Conservation (phyloP, 108 stramenopile species). For the Skeletonema costatum region DNA sequence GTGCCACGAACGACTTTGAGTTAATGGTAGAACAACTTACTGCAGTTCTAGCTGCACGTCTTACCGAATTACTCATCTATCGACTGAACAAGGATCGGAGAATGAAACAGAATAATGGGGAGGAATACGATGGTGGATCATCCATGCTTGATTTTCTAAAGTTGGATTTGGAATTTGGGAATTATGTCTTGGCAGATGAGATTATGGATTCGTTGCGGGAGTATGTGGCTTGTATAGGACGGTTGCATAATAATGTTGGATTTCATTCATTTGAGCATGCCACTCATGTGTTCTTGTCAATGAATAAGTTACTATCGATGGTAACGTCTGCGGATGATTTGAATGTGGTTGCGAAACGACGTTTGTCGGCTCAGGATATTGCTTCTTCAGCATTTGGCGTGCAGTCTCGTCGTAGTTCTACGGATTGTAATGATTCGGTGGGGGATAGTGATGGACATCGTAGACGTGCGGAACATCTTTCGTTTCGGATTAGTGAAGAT, state of each 20-base stretch:
- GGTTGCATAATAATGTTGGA: conserved; percentile 52
- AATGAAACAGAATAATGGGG: not conserved
- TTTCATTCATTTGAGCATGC: conserved; percentile 76
- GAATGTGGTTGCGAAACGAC: not conserved
- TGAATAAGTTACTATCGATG: conserved; percentile 50
- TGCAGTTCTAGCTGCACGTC: conserved; percentile 11
- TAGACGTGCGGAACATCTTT: not conserved
- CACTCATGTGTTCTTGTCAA: conserved; percentile 57
- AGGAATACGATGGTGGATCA: not conserved
- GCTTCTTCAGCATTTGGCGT: not conserved
- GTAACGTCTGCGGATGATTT: conserved; percentile 8
- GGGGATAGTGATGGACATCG: not conserved
- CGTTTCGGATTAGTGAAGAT: conserved; percentile 72
- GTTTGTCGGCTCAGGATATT: not conserved
- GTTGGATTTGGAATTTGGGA: conserved; percentile 13
- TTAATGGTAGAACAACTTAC: conserved; percentile 38
- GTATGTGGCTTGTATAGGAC: conserved; percentile 23
- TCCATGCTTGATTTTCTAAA: conserved; percentile 13
- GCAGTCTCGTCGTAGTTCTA: not conserved
- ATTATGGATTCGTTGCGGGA: conserved; percentile 18
- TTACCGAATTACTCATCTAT: conserved; percentile 20
- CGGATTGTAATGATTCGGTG: not conserved
- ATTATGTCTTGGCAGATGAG: conserved; percentile 24
- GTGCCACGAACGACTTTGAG: conserved; percentile 24
- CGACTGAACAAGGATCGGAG: not conserved